Evolutionary conservation across 2,329 filamentous ascomycete genomes (phyloP), one percentile per base, ranked within the genome.

Genomic region (Epichloe baconii): DNA sequence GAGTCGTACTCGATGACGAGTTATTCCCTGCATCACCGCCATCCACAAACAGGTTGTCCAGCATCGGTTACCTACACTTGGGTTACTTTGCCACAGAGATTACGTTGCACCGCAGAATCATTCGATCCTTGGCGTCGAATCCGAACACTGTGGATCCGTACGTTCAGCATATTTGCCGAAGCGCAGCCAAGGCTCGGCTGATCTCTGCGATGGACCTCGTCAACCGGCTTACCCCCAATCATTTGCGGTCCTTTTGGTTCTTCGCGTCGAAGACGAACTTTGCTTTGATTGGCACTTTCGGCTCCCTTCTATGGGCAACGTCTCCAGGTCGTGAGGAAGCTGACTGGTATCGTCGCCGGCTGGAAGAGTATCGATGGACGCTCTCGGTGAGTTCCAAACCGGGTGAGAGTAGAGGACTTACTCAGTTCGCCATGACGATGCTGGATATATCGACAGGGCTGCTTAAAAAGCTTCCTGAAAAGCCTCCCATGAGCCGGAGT

Each of bases 191-290:
- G 66, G 94, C 91, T 0, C 85, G 91, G 5, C 77, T 97, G 36
- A 95, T 96, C 62, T 94, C 87, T 21, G 89, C 90, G 56, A 95
- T 97, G 86, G 91, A 97, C 65, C 95, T 96, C 67, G 89, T 95
- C 60, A 96, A 96, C 68, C 84, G 91, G 0, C 78, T 97, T 35
- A 88, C 86, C 44, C 88, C 88, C 0, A 80, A 83, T 37, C 90
- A 97, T 61, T 76, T 96, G 34, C 82, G 85, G n/a, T 80, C 88
- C 0, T 96, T 96, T 69, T 97, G 91, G 91, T 90, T 86, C 64
- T 91, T 90, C 63, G 83, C 86, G 2, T 88, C 85, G 41, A 87
- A 88, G 61, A 86, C 86, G 38, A 95, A 95, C 68, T 96, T 97
- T 68, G 90, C 91, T 0, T 76, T 97, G 11, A 95, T 97, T 61